Evolutionary conservation across 2,329 filamentous ascomycete genomes (phyloP).

Genomic region (Fusarium robinianum): DNA sequence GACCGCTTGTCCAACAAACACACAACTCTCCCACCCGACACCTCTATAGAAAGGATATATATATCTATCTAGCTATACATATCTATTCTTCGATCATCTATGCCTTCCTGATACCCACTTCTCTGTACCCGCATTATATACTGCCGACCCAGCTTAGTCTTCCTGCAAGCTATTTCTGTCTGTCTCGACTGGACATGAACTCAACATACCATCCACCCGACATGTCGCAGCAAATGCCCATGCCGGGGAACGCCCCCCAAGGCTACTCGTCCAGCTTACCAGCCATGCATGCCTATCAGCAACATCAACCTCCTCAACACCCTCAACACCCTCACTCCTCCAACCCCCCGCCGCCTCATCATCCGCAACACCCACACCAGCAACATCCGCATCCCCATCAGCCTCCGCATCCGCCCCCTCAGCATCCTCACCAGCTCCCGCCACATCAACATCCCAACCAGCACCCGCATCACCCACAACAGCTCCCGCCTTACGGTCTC

Average conservation of each 20-base stretch:
- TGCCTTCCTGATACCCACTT: background rate
- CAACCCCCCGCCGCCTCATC: conserved; percentile 23
- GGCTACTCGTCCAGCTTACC: conserved; percentile 33
- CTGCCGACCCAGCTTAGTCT: too few relatives aligned
- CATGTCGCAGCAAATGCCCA: conserved; percentile 40
- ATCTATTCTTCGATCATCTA: conserved; percentile 5
- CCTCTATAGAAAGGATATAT: background rate
- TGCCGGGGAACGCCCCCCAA: conserved; percentile 23
- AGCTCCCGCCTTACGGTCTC: conserved; percentile 27
- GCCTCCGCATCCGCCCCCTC: conserved; percentile 10
- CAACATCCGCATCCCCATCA: conserved; percentile 18
- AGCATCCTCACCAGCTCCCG: conserved; percentile 18
- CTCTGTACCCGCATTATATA: background rate
- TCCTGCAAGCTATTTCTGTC: too few relatives aligned
- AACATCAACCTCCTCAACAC: conserved; percentile 27
- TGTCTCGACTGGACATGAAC: conserved; percentile 34
- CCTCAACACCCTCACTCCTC: conserved; percentile 28
- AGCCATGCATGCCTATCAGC: conserved; percentile 32
- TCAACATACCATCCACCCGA: conserved; percentile 39
- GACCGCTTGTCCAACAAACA: conserved; percentile 1
- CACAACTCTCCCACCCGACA: conserved; percentile 1
- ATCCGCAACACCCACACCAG: conserved; percentile 18
- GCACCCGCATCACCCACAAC: conserved; percentile 26
- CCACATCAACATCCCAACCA: conserved; percentile 27
- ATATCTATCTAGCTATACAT: conserved; percentile 1